Evolutionary conservation across 2,329 filamentous ascomycete species (phyloP).

Genomic region (Juglanconis sp.): DNA sequence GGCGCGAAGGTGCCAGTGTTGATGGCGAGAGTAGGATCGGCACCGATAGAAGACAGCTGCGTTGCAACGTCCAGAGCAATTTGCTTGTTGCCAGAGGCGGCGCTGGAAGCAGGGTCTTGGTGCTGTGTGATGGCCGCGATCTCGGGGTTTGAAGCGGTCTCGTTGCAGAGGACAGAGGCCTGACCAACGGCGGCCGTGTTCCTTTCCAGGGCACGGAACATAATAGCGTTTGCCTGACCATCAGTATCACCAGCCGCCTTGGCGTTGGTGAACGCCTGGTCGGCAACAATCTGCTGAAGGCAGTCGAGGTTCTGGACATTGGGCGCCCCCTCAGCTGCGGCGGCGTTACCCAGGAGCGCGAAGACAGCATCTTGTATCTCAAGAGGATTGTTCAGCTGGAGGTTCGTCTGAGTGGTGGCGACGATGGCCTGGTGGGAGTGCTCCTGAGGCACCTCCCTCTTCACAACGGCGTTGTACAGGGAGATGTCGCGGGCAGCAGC

Average conservation of each 20-base stretch:
- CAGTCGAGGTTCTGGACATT: constrained; percentile 19
- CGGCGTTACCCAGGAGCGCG: constrained; percentile 35
- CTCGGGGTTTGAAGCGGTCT: constrained; percentile 41
- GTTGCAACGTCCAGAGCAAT: constrained; percentile 36
- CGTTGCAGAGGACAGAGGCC: constrained; percentile 34
- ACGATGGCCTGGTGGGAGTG: constrained; percentile 47
- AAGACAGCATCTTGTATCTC: constrained; percentile 46
- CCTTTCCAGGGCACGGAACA: constrained; percentile 41
- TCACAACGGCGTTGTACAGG: constrained; percentile 22
- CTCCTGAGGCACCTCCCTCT: constrained; percentile 51
- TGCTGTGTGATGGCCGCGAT: constrained; percentile 42
- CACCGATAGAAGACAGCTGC: constrained; percentile 40
- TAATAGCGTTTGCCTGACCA: constrained; percentile 39
- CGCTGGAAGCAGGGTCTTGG: constrained; percentile 40
- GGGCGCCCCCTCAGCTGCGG: constrained; percentile 35
- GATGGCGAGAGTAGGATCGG: constrained; percentile 37
- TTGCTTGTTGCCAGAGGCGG: constrained; percentile 37
- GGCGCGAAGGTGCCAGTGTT: constrained; percentile 41
- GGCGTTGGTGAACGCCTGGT: constrained; percentile 45
- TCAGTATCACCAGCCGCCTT: constrained; percentile 38
- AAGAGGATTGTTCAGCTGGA: constrained; percentile 43
- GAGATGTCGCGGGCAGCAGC: constrained; percentile 29
- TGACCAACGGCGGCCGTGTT: constrained; percentile 40
- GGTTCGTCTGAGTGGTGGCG: constrained; percentile 33
- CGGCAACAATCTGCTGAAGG: constrained; percentile 32